Conservation (phyloP, 2,329 filamentous ascomycete genomes). For the Alternaria arborescens region DNA sequence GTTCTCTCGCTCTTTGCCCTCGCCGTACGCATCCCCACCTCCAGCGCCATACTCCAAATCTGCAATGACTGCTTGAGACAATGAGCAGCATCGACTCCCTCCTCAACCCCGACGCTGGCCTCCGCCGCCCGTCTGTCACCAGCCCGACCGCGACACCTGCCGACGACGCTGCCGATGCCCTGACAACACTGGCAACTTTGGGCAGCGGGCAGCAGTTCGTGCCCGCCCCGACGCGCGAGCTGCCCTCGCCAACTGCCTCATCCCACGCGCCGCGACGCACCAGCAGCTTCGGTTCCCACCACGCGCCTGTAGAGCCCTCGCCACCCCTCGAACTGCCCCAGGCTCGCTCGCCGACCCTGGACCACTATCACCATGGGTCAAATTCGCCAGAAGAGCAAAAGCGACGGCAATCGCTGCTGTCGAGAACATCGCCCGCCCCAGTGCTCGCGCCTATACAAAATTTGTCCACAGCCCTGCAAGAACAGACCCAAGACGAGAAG, state of each 20-base stretch:
- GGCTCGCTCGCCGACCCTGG: constrained; percentile 55
- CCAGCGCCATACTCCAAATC: not conserved
- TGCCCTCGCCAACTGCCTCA: constrained; percentile 42
- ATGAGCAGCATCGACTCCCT: constrained; percentile 50
- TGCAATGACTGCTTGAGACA: constrained; percentile 16
- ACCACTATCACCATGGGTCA: constrained; percentile 58
- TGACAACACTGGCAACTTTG: constrained; percentile 47
- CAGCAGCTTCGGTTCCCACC: constrained; percentile 47
- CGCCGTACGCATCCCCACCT: not conserved
- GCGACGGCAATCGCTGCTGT: constrained; percentile 49
- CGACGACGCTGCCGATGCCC: constrained; percentile 53
- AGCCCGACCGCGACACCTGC: constrained; percentile 31
- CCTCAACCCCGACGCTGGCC: constrained; percentile 44
- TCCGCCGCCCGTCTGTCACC: constrained; percentile 24
- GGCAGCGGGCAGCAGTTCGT: constrained; percentile 46
- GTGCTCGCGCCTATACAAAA: constrained; percentile 54
- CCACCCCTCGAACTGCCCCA: constrained; percentile 47
- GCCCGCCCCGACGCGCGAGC: constrained; percentile 32
- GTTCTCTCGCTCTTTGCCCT: not conserved
- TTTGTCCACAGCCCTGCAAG: constrained; percentile 35
- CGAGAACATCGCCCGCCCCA: constrained; percentile 43
- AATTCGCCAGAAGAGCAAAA: constrained; percentile 55
- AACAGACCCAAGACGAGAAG: constrained; percentile 26
- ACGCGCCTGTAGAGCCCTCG: constrained; percentile 52
- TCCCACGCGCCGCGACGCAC: constrained; percentile 41